Conservation (phyloP, 768 basidiomycete species). For the Pleurotus giganteus region DNA sequence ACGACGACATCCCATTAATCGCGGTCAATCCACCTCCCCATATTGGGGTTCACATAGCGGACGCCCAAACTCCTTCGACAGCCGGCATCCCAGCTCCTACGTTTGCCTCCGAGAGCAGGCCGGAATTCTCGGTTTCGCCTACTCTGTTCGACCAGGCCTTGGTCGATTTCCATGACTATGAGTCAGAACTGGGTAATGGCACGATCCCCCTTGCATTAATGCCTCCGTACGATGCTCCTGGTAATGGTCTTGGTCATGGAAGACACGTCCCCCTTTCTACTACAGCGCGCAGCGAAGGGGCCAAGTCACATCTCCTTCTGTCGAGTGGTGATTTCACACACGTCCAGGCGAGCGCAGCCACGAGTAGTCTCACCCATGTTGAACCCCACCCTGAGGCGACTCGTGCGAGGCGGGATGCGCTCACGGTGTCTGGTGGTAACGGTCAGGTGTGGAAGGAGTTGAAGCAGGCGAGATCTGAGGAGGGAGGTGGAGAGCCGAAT, state of each 20-base stretch:
- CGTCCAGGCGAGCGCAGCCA: conserved; percentile 37
- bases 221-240: conserved; percentile 27
- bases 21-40: not conserved
- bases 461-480: conserved; percentile 21
- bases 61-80: conserved; percentile 25
- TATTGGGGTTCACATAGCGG: conserved; percentile 2
- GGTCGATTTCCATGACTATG: conserved; percentile 63
- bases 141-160: conserved; percentile 64
- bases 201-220: conserved; percentile 51
- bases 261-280: conserved; percentile 63
- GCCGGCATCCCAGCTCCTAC: conserved; percentile 25
- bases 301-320: conserved; percentile 44
- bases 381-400: conserved; percentile 22
- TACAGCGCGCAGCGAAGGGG: conserved; percentile 46
- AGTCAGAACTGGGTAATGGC: conserved; percentile 57
- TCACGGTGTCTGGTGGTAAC: conserved; percentile 15
- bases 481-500: conserved; percentile 26
- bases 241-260: conserved; percentile 31
- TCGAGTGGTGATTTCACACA: conserved; percentile 28
- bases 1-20: not conserved
- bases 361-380: conserved; percentile 32
- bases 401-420: conserved; percentile 20
- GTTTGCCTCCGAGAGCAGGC: conserved; percentile 35
- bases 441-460: conserved; percentile 24
- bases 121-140: conserved; percentile 64